phyloP scores from a whole-genome alignment of 345 rosid genomes.

The Eucalyptus regnans region DNA sequence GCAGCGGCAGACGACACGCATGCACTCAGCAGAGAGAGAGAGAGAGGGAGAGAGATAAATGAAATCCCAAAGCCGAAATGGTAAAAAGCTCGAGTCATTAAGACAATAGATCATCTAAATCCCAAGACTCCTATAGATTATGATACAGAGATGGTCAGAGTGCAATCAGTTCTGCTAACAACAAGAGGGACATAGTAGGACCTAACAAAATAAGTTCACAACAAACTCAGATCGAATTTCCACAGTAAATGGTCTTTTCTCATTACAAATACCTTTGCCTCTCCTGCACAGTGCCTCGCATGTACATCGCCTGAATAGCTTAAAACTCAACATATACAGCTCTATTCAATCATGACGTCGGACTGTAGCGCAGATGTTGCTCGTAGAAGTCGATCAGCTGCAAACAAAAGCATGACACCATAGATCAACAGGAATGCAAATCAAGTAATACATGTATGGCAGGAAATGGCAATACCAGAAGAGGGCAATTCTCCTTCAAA shows the following conservation, averaged over 20 bases:
- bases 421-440: background rate
- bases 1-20: background rate
- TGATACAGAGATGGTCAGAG: background rate
- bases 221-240: background rate
- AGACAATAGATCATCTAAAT: background rate
- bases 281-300: background rate
- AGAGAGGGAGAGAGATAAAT: background rate
- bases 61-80: background rate
- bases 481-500: constrained; percentile 84
- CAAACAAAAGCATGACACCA: background rate
- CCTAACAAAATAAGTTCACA: background rate
- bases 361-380: constrained; percentile 82
- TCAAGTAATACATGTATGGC: background rate
- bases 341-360: constrained; percentile 1
- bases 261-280: background rate
- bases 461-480: constrained; percentile 39
- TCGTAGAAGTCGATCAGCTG: constrained; percentile 91
- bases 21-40: background rate
- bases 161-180: background rate
- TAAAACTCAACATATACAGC: background rate
- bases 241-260: background rate
- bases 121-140: background rate
- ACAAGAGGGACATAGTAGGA: background rate
- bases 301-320: background rate
- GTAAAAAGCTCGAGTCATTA: background rate